Percentiles rank a stretch among this genome's conserved stretches.
These are phyloP conservation scores for Dittrichia graveolens DNA, from an alignment of 129 eudicot genomes.

Conservation along the genomic window DNA sequence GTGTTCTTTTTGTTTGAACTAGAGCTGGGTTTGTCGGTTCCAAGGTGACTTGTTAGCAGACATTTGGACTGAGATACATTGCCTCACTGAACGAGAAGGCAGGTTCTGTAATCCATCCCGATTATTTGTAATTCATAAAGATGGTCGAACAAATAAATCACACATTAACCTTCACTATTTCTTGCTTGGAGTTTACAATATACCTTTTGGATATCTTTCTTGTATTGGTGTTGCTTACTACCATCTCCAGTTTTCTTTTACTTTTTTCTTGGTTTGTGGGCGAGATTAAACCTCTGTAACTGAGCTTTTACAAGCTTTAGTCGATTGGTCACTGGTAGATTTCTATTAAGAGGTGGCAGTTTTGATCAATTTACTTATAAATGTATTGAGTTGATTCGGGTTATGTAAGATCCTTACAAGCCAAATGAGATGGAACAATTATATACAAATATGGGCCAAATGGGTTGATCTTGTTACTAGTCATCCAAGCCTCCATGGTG, in stretches of 20 bases:
- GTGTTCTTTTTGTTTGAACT: slow-evolving; percentile 42
- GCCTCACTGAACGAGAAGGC: slow-evolving; percentile 40
- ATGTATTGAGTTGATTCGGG: too few species aligned
- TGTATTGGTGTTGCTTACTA: background rate
- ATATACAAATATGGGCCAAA: too few species aligned
- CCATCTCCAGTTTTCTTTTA: background rate
- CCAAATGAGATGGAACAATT: too few species aligned
- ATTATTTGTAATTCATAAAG: slow-evolving; percentile 29
- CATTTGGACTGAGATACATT: slow-evolving; percentile 18
- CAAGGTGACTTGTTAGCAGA: slow-evolving; percentile 79
- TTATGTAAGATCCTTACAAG: too few species aligned
- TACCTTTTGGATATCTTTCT: slow-evolving; percentile 1
- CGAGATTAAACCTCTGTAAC: background rate
- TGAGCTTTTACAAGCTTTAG: background rate
- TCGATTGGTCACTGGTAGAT: too few species aligned
- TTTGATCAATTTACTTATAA: background rate
- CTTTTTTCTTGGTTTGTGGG: background rate
- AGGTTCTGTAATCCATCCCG: slow-evolving; percentile 42
- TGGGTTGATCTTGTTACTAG: too few species aligned
- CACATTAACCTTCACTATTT: background rate
- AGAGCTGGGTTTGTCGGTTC: slow-evolving; percentile 95
- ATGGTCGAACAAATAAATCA: background rate
- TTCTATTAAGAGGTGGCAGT: background rate
- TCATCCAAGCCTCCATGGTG: too few species aligned
- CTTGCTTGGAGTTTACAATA: slow-evolving; percentile 12